Base-by-base conservation (phyloP, 306 rosid species). In the Quercus glauca region DNA sequence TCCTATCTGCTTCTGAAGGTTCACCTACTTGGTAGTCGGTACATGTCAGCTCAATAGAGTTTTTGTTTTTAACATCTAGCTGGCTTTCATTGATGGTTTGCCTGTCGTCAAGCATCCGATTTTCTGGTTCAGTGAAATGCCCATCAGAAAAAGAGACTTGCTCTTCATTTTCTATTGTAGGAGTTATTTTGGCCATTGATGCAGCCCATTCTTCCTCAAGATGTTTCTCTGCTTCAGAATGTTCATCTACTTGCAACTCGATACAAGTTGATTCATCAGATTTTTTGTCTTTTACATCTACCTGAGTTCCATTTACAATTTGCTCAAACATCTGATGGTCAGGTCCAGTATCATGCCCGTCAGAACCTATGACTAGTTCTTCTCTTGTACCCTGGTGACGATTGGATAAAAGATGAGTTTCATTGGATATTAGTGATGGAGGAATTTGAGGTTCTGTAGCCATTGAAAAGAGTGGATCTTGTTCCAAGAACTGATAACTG, bases 401-500 rank as follows among this genome's bases (percentile, higher is more conserved):
- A 71, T 61, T 64, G 70, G 20, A 76, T 33, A 74, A 69, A 61
- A 63, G 74, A 69, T 83, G 85, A 65, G 51, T 67, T 69, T 86
- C 91, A 81, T 80, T 79, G 77, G 89, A 83, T 74, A 86, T 67
- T 64, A 60, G 33, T 43, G 77, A 67, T 51, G 69, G 70, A 85
- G 76, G 56, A 79, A 78, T 71, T 60, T 86, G 89, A 82, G 90
- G 91, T 74, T 79, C 89, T 57, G 76, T 74, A 18, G 92, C 90
- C 86, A 92, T 82, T 43, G 94, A 89, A 77, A 88, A 91, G 83
- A 95, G 73, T n/a, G 93, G 92, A 53, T 82, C 84, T 82, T 86
- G 88, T 79, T 91, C 91, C 71, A 84, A 80, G 71, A 84, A 83
- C 60, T 77, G 83, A 45, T 83, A 82, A 58, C 74, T 43, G 65